Base-by-base conservation (phyloP, 2,329 filamentous ascomycete species). In the Diplodia scrobiculata region DNA sequence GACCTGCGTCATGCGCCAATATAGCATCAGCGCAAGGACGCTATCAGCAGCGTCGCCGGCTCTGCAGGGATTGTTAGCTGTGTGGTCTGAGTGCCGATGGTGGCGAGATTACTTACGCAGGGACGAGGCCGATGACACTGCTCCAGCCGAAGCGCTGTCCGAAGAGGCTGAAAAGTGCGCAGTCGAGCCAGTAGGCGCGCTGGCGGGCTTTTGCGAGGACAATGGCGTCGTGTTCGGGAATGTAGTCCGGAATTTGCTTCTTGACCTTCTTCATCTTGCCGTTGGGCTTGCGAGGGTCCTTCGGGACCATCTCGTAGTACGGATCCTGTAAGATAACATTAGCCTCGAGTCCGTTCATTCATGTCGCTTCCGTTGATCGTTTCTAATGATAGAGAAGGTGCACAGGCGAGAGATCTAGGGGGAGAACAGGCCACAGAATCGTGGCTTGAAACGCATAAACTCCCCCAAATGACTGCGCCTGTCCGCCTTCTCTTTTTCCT, bases 91-190 rank as follows among this genome's bases (percentile, higher is more conserved):
- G 21, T 36, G 59, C 9, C 11, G 14, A 3, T 17, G 41, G 17
- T 25, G 47, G 38, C 21, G 51, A 38, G 10, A 48, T 19, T 19
- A 45, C 90, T 83, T 84, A 92, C 86, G 86, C 86, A 71, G 95
- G 95, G 65, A 98, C 78, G 7, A 98, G 75, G 14, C 89, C 95
- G 72, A 98, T 91, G 67, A 97, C 85, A 71, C 89, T 90, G 62
- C 91, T 87, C 92, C 92, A 97, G 65, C 95, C 95, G 74, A 98
- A 93, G 67, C 89, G 86, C 67, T 96, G 84, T 51, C 92, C 92
- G 69, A 90, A 86, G 74, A 91, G 86, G 73, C 86, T 92, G 81
- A 94, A 96, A 5, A 97, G 85, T 65, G 85, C 86, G 82, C 92
- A 90, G 77, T 98, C 95, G 29, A 97, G 86, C 45, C 87, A 85